Percentiles rank a stretch among this genome's conserved stretches.
Conservation (phyloP, 2,329 filamentous ascomycete genomes). For the Colletotrichum tofieldiae region DNA sequence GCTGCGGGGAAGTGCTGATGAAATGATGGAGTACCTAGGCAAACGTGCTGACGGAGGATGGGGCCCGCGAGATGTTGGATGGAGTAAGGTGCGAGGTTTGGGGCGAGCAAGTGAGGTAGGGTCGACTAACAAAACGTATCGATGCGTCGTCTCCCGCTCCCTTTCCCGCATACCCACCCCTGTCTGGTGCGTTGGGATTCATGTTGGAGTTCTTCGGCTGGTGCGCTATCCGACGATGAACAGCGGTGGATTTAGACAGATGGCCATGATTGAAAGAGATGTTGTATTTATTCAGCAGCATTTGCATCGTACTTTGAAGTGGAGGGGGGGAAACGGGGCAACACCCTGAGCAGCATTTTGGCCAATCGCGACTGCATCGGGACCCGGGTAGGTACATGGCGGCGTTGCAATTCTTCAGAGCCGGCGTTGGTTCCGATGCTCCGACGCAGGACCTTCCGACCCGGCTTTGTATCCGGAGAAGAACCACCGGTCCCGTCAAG, state of each 20-base stretch:
- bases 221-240: constrained; percentile 39
- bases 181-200: constrained; percentile 17
- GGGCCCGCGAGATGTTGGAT: background rate
- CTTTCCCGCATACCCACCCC: constrained; percentile 10
- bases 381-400: constrained; percentile 24
- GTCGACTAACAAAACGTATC: background rate
- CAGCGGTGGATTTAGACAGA: background rate
- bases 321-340: background rate
- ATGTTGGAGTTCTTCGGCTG: constrained; percentile 13
- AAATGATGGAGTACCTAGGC: background rate
- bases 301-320: background rate
- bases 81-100: background rate
- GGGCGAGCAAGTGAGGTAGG: background rate
- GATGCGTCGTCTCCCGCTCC: background rate
- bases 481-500: background rate
- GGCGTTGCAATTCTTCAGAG: constrained; percentile 16
- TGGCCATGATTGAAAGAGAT: background rate
- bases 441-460: constrained; percentile 11
- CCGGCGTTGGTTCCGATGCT: constrained; percentile 27
- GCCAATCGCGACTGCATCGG: constrained; percentile 35
- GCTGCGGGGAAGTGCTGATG: background rate
- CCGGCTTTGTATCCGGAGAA: constrained; percentile 3
- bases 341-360: background rate
- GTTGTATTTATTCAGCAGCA: background rate
- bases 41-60: background rate